These are phyloP conservation scores for Hyaloperonospora arabidopsidis DNA, from an alignment of 352 stramenopile genomes.

Conservation along the genomic window DNA sequence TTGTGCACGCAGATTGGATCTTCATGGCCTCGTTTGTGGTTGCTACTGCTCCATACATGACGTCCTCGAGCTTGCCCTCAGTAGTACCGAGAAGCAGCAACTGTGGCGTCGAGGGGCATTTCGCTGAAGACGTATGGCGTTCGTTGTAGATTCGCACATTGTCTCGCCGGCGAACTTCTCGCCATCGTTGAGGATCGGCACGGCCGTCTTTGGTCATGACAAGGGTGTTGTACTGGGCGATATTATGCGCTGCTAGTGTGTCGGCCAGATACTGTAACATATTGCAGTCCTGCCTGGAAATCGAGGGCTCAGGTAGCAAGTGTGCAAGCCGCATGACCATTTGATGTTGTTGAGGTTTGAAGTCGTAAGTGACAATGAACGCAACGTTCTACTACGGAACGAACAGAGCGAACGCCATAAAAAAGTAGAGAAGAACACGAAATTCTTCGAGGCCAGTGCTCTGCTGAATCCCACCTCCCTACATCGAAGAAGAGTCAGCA, in stretches of 20 bases:
- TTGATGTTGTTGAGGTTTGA: too few relatives aligned
- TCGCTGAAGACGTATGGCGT: slow-evolving; percentile 10
- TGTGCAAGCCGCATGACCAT: too few relatives aligned
- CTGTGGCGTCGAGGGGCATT: slow-evolving; percentile 28
- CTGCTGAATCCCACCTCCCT: too few relatives aligned
- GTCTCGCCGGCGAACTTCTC: slow-evolving; percentile 29
- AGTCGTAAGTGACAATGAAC: too few relatives aligned
- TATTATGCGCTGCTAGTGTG: slow-evolving; percentile 39
- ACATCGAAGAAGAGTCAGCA: too few relatives aligned
- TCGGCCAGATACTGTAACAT: slow-evolving; percentile 31
- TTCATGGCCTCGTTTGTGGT: slow-evolving; percentile 39
- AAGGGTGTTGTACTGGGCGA: slow-evolving; percentile 47
- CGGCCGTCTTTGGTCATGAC: slow-evolving; percentile 36
- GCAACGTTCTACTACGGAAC: too few relatives aligned
- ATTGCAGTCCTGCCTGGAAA: slow-evolving; percentile 27
- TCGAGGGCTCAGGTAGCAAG: slow-evolving; percentile 19
- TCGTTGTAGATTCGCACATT: slow-evolving; percentile 34
- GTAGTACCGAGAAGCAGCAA: slow-evolving; percentile 36
- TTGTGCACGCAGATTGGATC: slow-evolving; percentile 41
- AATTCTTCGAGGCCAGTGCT: too few relatives aligned
- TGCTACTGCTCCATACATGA: slow-evolving; percentile 39
- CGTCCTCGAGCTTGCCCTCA: slow-evolving; percentile 35
- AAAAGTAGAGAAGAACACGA: too few relatives aligned
- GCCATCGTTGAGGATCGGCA: slow-evolving; percentile 29
- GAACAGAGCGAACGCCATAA: too few relatives aligned